phyloP scores from a whole-genome alignment of 169 alveolate genomes.

The Plasmodium berghei region DNA sequence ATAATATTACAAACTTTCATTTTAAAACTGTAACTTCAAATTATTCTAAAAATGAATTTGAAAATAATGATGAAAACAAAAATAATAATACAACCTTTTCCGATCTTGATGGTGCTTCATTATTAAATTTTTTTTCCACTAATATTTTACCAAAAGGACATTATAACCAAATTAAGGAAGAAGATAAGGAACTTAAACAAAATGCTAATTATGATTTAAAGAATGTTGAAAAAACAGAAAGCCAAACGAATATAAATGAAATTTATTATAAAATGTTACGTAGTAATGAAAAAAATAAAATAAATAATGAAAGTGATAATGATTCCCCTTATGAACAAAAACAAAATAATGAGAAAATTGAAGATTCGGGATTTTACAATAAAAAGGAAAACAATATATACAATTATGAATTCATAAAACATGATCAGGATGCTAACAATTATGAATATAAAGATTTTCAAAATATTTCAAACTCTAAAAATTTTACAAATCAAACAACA shows the following conservation, averaged over 20 bases:
- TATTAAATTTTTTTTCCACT: constrained; percentile 53
- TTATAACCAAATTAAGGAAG: neutral
- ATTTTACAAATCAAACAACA: too few relatives aligned
- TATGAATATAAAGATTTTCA: too few relatives aligned
- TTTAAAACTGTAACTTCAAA: constrained; percentile 5
- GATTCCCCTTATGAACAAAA: neutral
- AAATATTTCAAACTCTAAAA: too few relatives aligned
- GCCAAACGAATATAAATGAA: constrained; percentile 10
- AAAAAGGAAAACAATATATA: too few relatives aligned
- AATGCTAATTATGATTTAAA: constrained; percentile 1
- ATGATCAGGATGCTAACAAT: too few relatives aligned
- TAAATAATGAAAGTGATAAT: neutral
- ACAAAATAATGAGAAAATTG: constrained; percentile 6
- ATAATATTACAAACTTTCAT: constrained; percentile 40
- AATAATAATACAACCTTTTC: constrained; percentile 4
- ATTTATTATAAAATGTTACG: constrained; percentile 53
- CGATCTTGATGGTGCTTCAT: constrained; percentile 37
- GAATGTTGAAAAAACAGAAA: neutral
- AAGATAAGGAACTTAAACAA: constrained; percentile 25
- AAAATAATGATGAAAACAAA: neutral
- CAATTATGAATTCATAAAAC: too few relatives aligned
- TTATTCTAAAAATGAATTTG: neutral
- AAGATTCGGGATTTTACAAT: too few relatives aligned
- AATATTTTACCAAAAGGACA: constrained; percentile 9
- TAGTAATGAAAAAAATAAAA: constrained; percentile 35